These are phyloP conservation scores for Rutidosis leptorrhynchoides DNA, from an alignment of 129 eudicot species.

Conservation along the genomic window DNA sequence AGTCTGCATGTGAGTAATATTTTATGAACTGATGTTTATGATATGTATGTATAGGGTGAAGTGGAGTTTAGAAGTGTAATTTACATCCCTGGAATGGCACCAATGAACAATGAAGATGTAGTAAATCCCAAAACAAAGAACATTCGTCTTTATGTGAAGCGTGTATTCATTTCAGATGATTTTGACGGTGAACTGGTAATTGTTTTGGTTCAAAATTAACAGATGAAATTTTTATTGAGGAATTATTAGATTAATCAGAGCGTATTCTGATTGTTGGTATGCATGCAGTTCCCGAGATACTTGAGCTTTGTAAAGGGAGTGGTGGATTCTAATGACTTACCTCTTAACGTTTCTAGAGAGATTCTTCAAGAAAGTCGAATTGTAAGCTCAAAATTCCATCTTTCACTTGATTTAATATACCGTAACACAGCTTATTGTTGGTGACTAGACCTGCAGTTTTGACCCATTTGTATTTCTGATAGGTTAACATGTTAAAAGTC, in stretches of 20 bases:
- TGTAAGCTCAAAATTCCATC: slow-evolving; percentile 40
- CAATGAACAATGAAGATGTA: slow-evolving; percentile 87
- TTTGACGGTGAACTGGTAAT: slow-evolving; percentile 98
- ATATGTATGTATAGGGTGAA: slow-evolving; percentile 77
- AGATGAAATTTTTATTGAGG: neutral
- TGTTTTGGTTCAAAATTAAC: neutral
- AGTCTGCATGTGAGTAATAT: neutral
- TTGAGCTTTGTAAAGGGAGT: slow-evolving; percentile 97
- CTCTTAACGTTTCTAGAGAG: slow-evolving; percentile 86
- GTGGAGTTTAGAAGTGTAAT: slow-evolving; percentile 92
- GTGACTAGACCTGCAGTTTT: neutral
- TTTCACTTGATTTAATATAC: neutral
- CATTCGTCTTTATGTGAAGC: slow-evolving; percentile 89
- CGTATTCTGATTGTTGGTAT: slow-evolving; percentile 17
- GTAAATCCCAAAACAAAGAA: slow-evolving; percentile 93
- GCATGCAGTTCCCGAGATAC: slow-evolving; percentile 92
- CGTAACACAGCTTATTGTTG: neutral
- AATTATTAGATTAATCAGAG: neutral
- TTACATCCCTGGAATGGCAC: slow-evolving; percentile 96
- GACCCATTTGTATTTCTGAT: no score
- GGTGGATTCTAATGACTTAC: slow-evolving; percentile 90
- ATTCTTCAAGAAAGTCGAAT: slow-evolving; percentile 97
- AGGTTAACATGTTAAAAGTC: neutral
- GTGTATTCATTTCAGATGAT: slow-evolving; percentile 97
- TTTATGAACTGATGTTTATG: neutral